Percentiles rank a stretch among this genome's conserved stretches.
Conservation (phyloP, 164 flowering plant genomes). For the Taxillus chinensis region DNA sequence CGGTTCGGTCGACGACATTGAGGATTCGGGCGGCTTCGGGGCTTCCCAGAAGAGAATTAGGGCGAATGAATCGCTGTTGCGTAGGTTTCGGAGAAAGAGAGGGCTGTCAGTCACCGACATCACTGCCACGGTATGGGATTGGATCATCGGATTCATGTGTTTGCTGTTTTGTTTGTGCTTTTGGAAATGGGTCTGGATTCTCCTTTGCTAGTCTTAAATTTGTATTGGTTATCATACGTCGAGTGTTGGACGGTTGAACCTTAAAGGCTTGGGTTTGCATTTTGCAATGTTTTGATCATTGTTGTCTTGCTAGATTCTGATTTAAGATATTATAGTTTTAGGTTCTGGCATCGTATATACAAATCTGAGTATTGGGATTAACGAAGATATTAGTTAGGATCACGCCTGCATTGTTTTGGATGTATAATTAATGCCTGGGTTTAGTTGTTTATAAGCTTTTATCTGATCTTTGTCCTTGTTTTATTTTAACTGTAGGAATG, state of each 20-base stretch:
- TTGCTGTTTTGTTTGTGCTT: not conserved
- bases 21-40: slow-evolving; percentile 33
- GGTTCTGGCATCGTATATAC: too few relatives aligned
- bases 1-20: slow-evolving; percentile 28
- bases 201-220: not conserved
- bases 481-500: slow-evolving; percentile 46
- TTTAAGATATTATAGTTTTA: too few relatives aligned
- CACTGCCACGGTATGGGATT: slow-evolving; percentile 45
- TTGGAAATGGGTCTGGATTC: not conserved
- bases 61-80: slow-evolving; percentile 31
- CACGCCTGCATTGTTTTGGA: too few relatives aligned
- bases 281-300: too few relatives aligned
- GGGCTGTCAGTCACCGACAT: slow-evolving; percentile 70
- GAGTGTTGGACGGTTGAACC: not conserved
- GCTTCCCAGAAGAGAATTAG: slow-evolving; percentile 28
- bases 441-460: too few relatives aligned
- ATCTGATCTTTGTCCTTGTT: not conserved
- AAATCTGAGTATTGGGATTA: too few relatives aligned
- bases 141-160: not conserved
- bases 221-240: too few relatives aligned
- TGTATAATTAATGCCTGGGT: too few relatives aligned
- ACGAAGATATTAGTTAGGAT: too few relatives aligned
- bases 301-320: too few relatives aligned
- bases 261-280: too few relatives aligned
- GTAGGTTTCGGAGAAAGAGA: slow-evolving; percentile 45